Conservation (phyloP, 805 yeast species). For the Scheffersomyces lignosus region DNA sequence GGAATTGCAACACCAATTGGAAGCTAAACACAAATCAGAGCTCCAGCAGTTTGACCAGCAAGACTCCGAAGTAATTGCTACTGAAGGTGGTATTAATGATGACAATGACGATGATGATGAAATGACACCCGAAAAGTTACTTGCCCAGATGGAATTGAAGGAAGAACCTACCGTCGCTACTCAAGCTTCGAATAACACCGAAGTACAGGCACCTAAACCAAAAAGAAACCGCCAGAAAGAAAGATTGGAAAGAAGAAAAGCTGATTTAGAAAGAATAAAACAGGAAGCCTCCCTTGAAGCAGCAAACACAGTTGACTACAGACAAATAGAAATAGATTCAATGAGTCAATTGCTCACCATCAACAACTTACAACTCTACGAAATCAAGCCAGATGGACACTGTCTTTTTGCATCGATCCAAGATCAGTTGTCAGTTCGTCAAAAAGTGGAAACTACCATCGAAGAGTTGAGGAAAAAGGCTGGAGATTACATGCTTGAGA, state of each 20-base stretch:
- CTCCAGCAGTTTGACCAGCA: conserved; percentile 20
- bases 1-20: conserved; percentile 57
- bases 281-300: conserved; percentile 77
- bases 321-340: conserved; percentile 70
- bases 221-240: conserved; percentile 85
- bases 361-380: conserved; percentile 54
- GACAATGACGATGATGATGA: conserved; percentile 40
- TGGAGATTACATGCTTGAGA: conserved; percentile 60
- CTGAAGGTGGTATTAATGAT: background rate
- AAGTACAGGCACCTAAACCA: conserved; percentile 26
- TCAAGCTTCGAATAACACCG: conserved; percentile 10
- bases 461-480: conserved; percentile 63
- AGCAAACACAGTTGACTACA: conserved; percentile 58
- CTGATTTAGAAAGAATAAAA: conserved; percentile 59
- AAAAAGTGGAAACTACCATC: conserved; percentile 34
- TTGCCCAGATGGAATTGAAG: conserved; percentile 54
- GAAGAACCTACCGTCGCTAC: conserved; percentile 1
- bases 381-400: conserved; percentile 90
- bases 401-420: conserved; percentile 85
- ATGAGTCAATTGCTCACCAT: conserved; percentile 53
- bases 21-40: conserved; percentile 56
- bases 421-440: conserved; percentile 70
- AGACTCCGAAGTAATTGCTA: background rate
- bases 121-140: conserved; percentile 63
- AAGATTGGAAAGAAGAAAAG: conserved; percentile 72